Evolutionary conservation across 148 eudicot species (phyloP).

Genomic region (Camellia lanceoleosa): DNA sequence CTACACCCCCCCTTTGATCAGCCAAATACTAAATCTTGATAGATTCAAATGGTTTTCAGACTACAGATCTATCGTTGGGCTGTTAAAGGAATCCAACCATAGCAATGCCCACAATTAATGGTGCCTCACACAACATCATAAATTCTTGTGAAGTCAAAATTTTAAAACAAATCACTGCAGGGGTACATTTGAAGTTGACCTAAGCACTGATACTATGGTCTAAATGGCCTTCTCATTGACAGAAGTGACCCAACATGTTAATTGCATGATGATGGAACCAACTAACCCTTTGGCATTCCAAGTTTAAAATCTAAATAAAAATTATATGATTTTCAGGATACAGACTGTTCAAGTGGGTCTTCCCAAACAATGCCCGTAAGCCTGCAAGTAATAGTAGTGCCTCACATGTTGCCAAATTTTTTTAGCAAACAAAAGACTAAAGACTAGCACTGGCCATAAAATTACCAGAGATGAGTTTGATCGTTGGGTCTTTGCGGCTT

Average conservation of each 20-base stretch:
- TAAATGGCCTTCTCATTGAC: not conserved
- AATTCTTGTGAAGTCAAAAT: not conserved
- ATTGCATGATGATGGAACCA: not conserved
- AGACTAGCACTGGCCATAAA: slow-evolving; percentile 3
- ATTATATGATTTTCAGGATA: not conserved
- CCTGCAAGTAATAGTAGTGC: not conserved
- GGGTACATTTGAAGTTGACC: not conserved
- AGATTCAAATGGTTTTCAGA: not conserved
- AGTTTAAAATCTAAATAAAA: not conserved
- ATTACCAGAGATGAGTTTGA: slow-evolving; percentile 90
- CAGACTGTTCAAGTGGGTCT: not conserved
- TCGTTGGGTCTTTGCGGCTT: slow-evolving; percentile 82
- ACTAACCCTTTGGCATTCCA: not conserved
- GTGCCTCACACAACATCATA: not conserved
- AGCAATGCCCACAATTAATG: not conserved
- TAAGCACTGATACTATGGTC: not conserved
- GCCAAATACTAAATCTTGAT: not conserved
- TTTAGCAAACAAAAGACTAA: slow-evolving; percentile 5
- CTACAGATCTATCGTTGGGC: not conserved
- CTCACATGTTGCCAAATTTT: not conserved
- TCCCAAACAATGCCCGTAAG: not conserved
- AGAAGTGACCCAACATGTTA: not conserved
- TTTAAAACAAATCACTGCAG: not conserved
- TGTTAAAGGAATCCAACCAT: not conserved
- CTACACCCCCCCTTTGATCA: not conserved